Evolutionary conservation across 345 rosid species (phyloP).

Genomic region (Salix viminalis): DNA sequence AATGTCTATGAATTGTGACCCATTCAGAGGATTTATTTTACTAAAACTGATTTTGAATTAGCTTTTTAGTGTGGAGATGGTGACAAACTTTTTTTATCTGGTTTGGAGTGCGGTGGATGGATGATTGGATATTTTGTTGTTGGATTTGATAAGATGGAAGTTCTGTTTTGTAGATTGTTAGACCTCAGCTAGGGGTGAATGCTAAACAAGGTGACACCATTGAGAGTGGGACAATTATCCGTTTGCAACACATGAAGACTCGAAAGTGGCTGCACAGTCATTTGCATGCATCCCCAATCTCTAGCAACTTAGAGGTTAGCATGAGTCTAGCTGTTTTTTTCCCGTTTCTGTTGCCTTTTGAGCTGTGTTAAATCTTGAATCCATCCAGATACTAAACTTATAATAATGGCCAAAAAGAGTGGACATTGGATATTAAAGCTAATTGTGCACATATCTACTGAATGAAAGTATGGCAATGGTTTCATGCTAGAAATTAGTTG

Average conservation of each 20-base stretch:
- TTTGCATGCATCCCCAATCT: slow-evolving; percentile 85
- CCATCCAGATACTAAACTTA: neutral
- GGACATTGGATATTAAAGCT: neutral
- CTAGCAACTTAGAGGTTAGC: slow-evolving; percentile 93
- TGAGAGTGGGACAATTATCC: slow-evolving; percentile 60
- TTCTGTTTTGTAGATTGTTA: slow-evolving; percentile 53
- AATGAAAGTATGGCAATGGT: neutral
- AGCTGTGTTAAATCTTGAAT: neutral
- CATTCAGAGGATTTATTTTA: neutral
- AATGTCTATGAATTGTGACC: neutral
- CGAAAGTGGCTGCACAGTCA: slow-evolving; percentile 96
- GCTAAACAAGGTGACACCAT: slow-evolving; percentile 82
- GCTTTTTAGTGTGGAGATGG: neutral
- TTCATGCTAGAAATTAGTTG: neutral
- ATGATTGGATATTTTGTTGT: neutral
- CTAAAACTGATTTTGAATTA: neutral
- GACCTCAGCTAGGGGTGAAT: slow-evolving; percentile 50
- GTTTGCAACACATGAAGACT: slow-evolving; percentile 92
- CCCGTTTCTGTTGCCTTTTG: neutral
- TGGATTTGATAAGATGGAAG: neutral
- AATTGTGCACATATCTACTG: neutral
- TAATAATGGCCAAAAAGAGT: neutral
- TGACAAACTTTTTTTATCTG: neutral
- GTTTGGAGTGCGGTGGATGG: neutral
- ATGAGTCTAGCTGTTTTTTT: neutral